A percentile compares a stretch with the other conserved stretches of the same genome.
Conservation (phyloP, 495 filamentous ascomycete species). For the Delitschia confertaspora region DNA sequence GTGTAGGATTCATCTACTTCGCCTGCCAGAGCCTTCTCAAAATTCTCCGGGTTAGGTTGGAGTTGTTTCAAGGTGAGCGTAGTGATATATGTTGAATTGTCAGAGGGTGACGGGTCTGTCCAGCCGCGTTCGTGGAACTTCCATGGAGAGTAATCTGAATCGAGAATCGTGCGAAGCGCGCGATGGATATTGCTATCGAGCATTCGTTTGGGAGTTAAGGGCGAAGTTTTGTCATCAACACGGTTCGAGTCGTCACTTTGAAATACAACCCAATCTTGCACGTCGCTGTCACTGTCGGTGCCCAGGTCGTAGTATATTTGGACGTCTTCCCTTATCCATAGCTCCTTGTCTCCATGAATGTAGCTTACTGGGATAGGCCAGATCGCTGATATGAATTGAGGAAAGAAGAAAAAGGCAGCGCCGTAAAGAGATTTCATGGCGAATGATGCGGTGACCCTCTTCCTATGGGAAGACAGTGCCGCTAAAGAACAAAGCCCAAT, state of each 20-base stretch:
- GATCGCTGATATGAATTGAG: slow-evolving; percentile 45
- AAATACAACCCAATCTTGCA: slow-evolving; percentile 9
- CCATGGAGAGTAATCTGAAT: slow-evolving; percentile 62
- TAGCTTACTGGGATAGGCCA: slow-evolving; percentile 52
- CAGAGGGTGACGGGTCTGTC: slow-evolving; percentile 46
- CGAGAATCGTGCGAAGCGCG: slow-evolving; percentile 46
- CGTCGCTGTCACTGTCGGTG: too few species aligned
- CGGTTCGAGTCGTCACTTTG: slow-evolving; percentile 1
- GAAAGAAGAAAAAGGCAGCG: too few species aligned
- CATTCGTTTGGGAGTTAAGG: slow-evolving; percentile 23
- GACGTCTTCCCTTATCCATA: slow-evolving; percentile 49
- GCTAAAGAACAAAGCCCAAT: too few species aligned
- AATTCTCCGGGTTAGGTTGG: slow-evolving; percentile 41
- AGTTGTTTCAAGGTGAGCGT: slow-evolving; percentile 53
- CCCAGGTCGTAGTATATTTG: slow-evolving; percentile 48
- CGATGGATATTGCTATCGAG: slow-evolving; percentile 39
- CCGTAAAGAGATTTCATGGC: too few species aligned
- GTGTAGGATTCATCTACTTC: slow-evolving; percentile 66
- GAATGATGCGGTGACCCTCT: too few species aligned
- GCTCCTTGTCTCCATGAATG: slow-evolving; percentile 43
- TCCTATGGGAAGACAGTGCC: too few species aligned
- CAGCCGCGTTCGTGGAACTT: slow-evolving; percentile 55
- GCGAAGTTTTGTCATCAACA: not conserved
- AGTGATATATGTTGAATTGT: slow-evolving; percentile 41
- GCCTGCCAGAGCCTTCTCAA: slow-evolving; percentile 50